A percentile compares a stretch with the other conserved stretches of the same genome.
phyloP scores from a whole-genome alignment of 2,329 filamentous ascomycete genomes.

The Mycocentrospora acerina region DNA sequence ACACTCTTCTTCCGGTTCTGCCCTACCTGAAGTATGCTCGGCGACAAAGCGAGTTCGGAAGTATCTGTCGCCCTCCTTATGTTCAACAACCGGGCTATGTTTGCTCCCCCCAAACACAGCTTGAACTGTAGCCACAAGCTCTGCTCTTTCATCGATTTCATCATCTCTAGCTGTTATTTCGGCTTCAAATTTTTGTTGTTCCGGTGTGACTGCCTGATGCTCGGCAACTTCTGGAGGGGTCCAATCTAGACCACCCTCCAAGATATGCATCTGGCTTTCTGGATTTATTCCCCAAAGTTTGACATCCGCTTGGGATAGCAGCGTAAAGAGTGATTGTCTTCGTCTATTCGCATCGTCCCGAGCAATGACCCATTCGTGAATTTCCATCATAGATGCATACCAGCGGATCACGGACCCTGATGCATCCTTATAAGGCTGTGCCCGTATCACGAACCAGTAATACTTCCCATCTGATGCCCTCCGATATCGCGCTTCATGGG shows the following conservation, averaged over 20 bases:
- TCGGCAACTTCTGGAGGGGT: constrained; percentile 2
- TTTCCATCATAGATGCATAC: constrained; percentile 13
- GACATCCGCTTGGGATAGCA: constrained; percentile 9
- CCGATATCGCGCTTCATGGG: constrained; percentile 5
- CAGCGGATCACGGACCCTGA: constrained; percentile 5
- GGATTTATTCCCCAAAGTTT: constrained; percentile 9
- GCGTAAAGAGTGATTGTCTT: constrained; percentile 6
- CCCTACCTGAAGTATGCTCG: constrained; percentile 1
- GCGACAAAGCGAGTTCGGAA: constrained; percentile 9
- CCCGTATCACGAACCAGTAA: constrained; percentile 8
- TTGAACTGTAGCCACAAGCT: constrained; percentile 6
- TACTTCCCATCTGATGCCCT: constrained; percentile 1
- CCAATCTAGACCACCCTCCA: constrained; percentile 6
- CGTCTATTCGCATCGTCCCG: constrained; percentile 7
- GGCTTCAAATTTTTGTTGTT: too few relatives aligned
- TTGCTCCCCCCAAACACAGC: constrained; percentile 4
- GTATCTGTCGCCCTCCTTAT: constrained; percentile 7
- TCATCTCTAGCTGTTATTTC: too few relatives aligned
- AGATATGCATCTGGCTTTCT: constrained; percentile 5
- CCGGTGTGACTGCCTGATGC: too few relatives aligned
- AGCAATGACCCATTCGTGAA: constrained; percentile 9
- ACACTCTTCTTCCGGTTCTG: neutral
- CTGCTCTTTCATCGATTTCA: neutral
- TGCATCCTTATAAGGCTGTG: constrained; percentile 5
- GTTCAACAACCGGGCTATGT: constrained; percentile 6